Base-by-base conservation (phyloP, 179 eudicot species). In the Patellifolia procumbens region DNA sequence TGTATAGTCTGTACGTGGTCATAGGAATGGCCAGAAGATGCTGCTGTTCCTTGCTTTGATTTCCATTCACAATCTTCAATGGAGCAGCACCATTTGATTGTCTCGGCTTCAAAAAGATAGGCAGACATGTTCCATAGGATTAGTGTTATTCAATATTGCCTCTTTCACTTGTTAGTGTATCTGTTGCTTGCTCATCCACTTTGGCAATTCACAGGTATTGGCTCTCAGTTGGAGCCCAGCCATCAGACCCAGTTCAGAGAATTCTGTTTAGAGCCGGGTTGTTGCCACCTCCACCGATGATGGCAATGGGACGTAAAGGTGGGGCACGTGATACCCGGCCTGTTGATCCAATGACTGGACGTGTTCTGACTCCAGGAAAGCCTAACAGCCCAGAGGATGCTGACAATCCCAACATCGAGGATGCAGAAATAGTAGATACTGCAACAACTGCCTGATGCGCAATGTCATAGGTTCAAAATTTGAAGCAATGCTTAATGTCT, bases 161-260 rank as follows among this genome's bases (percentile, higher is more conserved):
- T 26, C 15, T 20, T 19, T 35, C 68, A 20, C 45, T 37, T 37
- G 26, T n/a, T n/a, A n/a, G n/a, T n/a, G n/a, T n/a, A n/a, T n/a
- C 16, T 58, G 5, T 49, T 28, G n/a, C n/a, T 28, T 28, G 3
- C 0, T 68, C 29, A 6, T 48, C 28, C 17, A 7, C 62, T 45
- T 49, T 26, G 20, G 12, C 11, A 24, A 63, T 16, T 31, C 55
- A 72, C 86, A 95, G 98, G 82, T 95, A 95, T 78, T 94, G 98
- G 98, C 83, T 94, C 32, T 91, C 98, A 53, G 98, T 94, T 53
- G 97, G 98, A 51, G 98, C 98, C 59, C 98, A 95, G 67, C 97
- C 97, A 29, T 93, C 99, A 2, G 98, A 95, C 15, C 97, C 99
- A 42, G 90, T 93, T 20, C 86, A 93, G 71, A 90, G 89, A 68